A percentile compares a stretch with the other conserved stretches of the same genome.
Conservation (phyloP, 2,329 filamentous ascomycete genomes). For the Botrytis fragariae region DNA sequence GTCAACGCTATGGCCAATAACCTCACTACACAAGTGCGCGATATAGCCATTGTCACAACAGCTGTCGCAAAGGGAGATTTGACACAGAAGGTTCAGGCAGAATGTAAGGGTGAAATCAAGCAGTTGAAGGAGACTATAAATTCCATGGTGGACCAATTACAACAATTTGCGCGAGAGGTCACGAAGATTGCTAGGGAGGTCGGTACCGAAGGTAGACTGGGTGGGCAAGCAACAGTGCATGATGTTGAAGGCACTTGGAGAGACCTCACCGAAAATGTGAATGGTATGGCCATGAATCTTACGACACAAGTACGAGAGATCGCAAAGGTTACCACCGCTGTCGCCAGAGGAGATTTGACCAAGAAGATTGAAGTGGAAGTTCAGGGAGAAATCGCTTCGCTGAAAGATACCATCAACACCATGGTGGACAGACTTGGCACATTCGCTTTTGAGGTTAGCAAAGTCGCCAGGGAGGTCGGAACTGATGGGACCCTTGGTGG, state of each 20-base stretch:
- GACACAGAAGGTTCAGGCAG: conserved; percentile 93
- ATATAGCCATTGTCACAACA: conserved; percentile 82
- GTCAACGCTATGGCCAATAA: conserved; percentile 89
- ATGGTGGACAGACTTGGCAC: conserved; percentile 98
- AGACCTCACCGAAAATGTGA: conserved; percentile 92
- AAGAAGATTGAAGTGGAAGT: conserved; percentile 95
- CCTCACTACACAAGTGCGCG: conserved; percentile 83
- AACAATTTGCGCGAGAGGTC: conserved; percentile 95
- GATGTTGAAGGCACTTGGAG: conserved; percentile 98
- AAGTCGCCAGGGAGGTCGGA: conserved; percentile 91
- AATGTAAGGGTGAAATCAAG: conserved; percentile 86
- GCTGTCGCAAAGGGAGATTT: conserved; percentile 80
- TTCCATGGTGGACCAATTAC: conserved; percentile 96
- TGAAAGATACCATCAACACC: conserved; percentile 97
- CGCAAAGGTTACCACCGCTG: conserved; percentile 91
- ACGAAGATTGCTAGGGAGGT: conserved; percentile 95
- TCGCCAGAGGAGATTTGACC: conserved; percentile 89
- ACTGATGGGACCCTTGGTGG: conserved; percentile 93
- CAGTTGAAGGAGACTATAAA: conserved; percentile 98
- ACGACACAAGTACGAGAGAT: conserved; percentile 98
- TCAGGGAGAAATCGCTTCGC: conserved; percentile 86
- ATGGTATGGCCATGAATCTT: conserved; percentile 97
- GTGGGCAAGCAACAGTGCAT: conserved; percentile 92
- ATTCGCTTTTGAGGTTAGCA: conserved; percentile 95
- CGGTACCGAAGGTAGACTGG: conserved; percentile 89